These are phyloP conservation scores for Macrotyloma uniflorum DNA, from an alignment of 306 rosid species.

Conservation along the genomic window DNA sequence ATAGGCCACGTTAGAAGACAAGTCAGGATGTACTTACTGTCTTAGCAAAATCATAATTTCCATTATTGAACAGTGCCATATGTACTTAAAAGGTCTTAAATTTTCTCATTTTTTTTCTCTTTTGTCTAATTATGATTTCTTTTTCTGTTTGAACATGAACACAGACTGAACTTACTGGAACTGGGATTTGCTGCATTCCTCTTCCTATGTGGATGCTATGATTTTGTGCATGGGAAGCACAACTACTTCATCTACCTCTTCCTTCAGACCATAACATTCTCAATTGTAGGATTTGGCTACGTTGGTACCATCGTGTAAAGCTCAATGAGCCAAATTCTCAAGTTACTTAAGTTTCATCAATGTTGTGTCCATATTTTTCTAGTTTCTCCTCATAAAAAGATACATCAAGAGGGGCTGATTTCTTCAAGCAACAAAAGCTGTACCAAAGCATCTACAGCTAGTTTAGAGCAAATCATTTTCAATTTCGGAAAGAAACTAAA, in stretches of 20 bases:
- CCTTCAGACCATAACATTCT: slow-evolving; percentile 85
- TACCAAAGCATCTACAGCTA: slow-evolving; percentile 46
- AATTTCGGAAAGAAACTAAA: slow-evolving; percentile 22
- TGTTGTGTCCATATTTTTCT: slow-evolving; percentile 46
- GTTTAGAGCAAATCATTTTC: slow-evolving; percentile 44
- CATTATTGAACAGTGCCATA: neutral
- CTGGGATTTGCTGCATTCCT: slow-evolving; percentile 90
- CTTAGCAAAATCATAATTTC: neutral
- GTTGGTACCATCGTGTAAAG: slow-evolving; percentile 94
- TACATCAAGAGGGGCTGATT: slow-evolving; percentile 35
- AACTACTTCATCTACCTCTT: slow-evolving; percentile 90
- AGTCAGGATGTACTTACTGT: slow-evolving; percentile 2
- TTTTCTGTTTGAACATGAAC: slow-evolving; percentile 24
- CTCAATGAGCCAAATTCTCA: slow-evolving; percentile 37
- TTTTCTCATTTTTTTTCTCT: neutral
- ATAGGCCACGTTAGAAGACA: neutral
- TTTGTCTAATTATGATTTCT: neutral
- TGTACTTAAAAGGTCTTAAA: neutral
- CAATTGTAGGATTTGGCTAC: slow-evolving; percentile 89
- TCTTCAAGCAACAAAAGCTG: slow-evolving; percentile 40
- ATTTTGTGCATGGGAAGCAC: slow-evolving; percentile 87
- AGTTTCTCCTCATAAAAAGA: slow-evolving; percentile 49
- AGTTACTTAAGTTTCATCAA: slow-evolving; percentile 32
- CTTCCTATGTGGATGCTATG: slow-evolving; percentile 96
- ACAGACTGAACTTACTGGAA: slow-evolving; percentile 82